These are phyloP conservation scores for Diaporthe capsici DNA, from an alignment of 2,329 filamentous ascomycete species.

Conservation along the genomic window DNA sequence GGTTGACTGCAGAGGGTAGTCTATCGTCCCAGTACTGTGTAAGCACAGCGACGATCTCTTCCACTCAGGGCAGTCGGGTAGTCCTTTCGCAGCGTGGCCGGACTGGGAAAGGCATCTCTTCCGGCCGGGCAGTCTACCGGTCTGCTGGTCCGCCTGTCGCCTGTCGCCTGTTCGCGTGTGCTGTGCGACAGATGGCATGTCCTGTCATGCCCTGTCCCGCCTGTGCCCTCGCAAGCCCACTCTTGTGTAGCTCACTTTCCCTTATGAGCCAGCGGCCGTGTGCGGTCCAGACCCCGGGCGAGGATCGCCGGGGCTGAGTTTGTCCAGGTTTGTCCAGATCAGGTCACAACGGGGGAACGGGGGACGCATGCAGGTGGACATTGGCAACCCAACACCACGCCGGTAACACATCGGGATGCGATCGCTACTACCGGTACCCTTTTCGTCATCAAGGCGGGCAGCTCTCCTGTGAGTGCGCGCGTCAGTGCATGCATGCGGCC, in stretches of 20 bases:
- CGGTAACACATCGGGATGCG: slow-evolving; percentile 10
- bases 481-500: not conserved
- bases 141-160: not conserved
- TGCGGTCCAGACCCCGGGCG: not conserved
- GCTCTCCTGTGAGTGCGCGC: not conserved
- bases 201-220: not conserved
- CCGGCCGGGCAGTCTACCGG: not conserved
- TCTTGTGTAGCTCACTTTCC: slow-evolving; percentile 10
- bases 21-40: not conserved
- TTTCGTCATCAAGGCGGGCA: not conserved
- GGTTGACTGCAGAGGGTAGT: not conserved
- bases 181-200: slow-evolving; percentile 8
- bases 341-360: slow-evolving; percentile 9
- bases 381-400: slow-evolving; percentile 8
- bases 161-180: not conserved
- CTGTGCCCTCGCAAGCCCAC: slow-evolving; percentile 3
- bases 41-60: not conserved
- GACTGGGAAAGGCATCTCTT: not conserved
- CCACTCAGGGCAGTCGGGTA: not conserved
- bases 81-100: not conserved
- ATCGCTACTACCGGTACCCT: not conserved
- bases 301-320: slow-evolving; percentile 6
- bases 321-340: slow-evolving; percentile 14
- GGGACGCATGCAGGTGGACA: slow-evolving; percentile 4
- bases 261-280: not conserved